phyloP scores from a whole-genome alignment of 2,329 filamentous ascomycete species.

The Aspergillus sp. region DNA sequence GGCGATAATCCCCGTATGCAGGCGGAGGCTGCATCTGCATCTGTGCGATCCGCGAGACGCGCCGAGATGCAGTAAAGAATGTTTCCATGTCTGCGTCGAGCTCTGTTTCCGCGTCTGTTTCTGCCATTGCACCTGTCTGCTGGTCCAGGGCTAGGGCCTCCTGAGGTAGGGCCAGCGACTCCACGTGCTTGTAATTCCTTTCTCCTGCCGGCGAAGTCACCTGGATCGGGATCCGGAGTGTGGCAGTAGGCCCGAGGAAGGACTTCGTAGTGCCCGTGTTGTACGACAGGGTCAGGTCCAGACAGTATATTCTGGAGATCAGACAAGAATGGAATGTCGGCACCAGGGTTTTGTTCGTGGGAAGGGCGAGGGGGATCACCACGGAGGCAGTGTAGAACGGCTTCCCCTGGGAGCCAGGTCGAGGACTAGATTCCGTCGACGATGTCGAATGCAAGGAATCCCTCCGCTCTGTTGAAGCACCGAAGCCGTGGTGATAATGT shows the following conservation, averaged over 20 bases:
- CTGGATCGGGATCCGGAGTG: conserved; percentile 38
- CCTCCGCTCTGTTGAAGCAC: conserved; percentile 9
- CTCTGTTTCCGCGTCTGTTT: not conserved
- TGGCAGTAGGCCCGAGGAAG: conserved; percentile 32
- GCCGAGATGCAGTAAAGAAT: not conserved
- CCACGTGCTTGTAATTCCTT: not conserved
- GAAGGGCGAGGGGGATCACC: conserved; percentile 55
- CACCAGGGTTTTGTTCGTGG: conserved; percentile 52
- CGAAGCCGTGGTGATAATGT: conserved; percentile 28
- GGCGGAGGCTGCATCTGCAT: not conserved
- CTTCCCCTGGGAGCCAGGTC: conserved; percentile 22
- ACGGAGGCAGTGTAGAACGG: conserved; percentile 56
- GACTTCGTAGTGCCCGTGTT: conserved; percentile 40
- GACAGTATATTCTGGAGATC: conserved; percentile 53
- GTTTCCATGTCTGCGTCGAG: not conserved
- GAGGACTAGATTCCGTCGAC: conserved; percentile 23
- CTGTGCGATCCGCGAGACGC: too few relatives aligned
- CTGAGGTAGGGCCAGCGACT: too few relatives aligned
- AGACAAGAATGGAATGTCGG: conserved; percentile 65
- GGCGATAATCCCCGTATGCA: not conserved
- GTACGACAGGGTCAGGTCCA: conserved; percentile 52
- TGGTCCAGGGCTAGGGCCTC: too few relatives aligned
- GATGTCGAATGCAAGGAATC: conserved; percentile 22
- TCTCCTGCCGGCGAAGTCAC: conserved; percentile 14
- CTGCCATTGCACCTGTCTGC: not conserved